These are phyloP conservation scores for Boletellus ananas DNA, from an alignment of 768 basidiomycete species.

Conservation along the genomic window DNA sequence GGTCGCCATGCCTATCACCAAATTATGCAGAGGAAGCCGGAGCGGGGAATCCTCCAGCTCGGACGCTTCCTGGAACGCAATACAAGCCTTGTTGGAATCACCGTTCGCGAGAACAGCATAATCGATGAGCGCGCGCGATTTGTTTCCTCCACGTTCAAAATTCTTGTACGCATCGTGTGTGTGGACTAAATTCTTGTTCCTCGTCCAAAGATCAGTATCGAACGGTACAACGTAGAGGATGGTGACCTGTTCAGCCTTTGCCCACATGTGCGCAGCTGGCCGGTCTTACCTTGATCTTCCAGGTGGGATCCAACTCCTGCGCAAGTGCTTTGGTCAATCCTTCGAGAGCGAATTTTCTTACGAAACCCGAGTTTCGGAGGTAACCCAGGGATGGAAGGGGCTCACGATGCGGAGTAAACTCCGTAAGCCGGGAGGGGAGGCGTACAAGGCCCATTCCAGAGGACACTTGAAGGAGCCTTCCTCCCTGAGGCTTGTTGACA, in stretches of 20 bases:
- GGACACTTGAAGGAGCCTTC: slow-evolving; percentile 35
- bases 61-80: slow-evolving; percentile 16
- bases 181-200: neutral
- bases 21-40: slow-evolving; percentile 18
- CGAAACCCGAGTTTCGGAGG: neutral
- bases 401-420: slow-evolving; percentile 28
- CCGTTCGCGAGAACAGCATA: neutral
- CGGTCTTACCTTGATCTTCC: slow-evolving; percentile 19
- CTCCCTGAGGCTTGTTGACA: slow-evolving; percentile 33
- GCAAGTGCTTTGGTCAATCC: slow-evolving; percentile 24
- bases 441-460: slow-evolving; percentile 23
- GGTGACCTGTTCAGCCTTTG: neutral
- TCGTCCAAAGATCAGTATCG: slow-evolving; percentile 1
- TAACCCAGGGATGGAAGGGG: neutral
- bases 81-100: slow-evolving; percentile 20
- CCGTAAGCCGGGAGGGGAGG: neutral
- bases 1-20: neutral
- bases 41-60: slow-evolving; percentile 21
- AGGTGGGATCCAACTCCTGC: slow-evolving; percentile 23
- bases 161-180: slow-evolving; percentile 17
- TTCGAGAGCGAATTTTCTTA: slow-evolving; percentile 25
- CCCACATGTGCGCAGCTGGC: neutral
- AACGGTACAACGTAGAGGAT: slow-evolving; percentile 15
- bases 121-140: slow-evolving; percentile 1
- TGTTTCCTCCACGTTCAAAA: slow-evolving; percentile 4